These are phyloP conservation scores for Penicilliopsis zonata DNA, from an alignment of 495 filamentous ascomycete genomes.

Conservation along the genomic window DNA sequence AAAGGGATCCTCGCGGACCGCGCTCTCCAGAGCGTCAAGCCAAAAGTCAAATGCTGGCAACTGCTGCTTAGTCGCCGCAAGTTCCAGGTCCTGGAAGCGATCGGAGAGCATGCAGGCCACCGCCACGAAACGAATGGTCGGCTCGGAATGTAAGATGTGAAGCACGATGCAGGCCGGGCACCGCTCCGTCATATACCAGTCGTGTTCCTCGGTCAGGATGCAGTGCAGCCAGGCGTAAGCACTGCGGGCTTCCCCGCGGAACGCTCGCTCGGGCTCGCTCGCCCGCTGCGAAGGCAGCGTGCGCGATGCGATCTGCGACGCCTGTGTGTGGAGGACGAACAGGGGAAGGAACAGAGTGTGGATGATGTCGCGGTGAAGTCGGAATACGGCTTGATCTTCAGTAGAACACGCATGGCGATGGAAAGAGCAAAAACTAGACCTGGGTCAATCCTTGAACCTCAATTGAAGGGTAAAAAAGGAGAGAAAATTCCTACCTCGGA, in stretches of 20 bases:
- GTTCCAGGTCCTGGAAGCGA: slow-evolving; percentile 15
- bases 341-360: slow-evolving; percentile 47
- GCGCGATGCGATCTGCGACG: slow-evolving; percentile 34
- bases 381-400: slow-evolving; percentile 33
- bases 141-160: slow-evolving; percentile 43
- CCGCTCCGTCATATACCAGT: slow-evolving; percentile 44
- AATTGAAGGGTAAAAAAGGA: neutral
- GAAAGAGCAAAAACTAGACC: slow-evolving; percentile 34
- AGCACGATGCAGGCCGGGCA: slow-evolving; percentile 46
- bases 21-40: slow-evolving; percentile 38
- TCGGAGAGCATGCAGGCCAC: slow-evolving; percentile 41
- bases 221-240: slow-evolving; percentile 51
- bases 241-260: slow-evolving; percentile 42
- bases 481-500: slow-evolving; percentile 14
- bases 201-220: slow-evolving; percentile 43
- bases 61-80: slow-evolving; percentile 7
- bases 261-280: slow-evolving; percentile 46
- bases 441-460: neutral
- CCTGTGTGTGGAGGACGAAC: slow-evolving; percentile 43
- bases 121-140: slow-evolving; percentile 45
- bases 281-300: slow-evolving; percentile 32
- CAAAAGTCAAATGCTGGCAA: slow-evolving; percentile 42
- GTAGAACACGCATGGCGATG: slow-evolving; percentile 29
- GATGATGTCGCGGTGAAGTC: slow-evolving; percentile 49
- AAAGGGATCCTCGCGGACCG: slow-evolving; percentile 42